Evolutionary conservation across 495 filamentous ascomycete genomes (phyloP), one percentile per base, ranked within the genome.

Genomic region (Penicillium cinerascens): DNA sequence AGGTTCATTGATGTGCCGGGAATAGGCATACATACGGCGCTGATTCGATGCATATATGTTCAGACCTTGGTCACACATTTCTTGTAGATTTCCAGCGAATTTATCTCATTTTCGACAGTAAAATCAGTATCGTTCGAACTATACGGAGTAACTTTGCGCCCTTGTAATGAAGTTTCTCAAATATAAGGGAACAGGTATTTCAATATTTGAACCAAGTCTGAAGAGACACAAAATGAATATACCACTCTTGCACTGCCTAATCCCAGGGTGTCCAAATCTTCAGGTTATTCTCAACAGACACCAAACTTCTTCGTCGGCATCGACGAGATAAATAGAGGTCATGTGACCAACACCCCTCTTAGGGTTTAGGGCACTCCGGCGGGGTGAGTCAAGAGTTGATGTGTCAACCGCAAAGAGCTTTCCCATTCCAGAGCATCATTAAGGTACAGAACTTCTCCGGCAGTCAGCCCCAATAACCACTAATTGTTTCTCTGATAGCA

Each of bases 331-430:
- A 42, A 10, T n/a, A 16, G 0, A 25, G 25, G 21, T 59, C 65
- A 70, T 55, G 65, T 68, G 63, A 64, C 44, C n/a, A 4, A n/a
- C 27, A 44, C 67, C 67, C 70, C 69, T 68, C 67, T 61, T 76
- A 75, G 68, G 72, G 72, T 55, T 72, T 73, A 75, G 73, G 73
- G 70, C 64, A 57, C 51, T 33, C 44, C 57, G 63, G 72, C 66
- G 72, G 72, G 72, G 72, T 65, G 61, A 67, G 46, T 60, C 59
- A 50, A 53, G n/a, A n/a, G 58, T 27, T 46, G 55, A 57, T 51
- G 51, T 57, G 44, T 59, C 43, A 49, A 55, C 36, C 51, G 51
- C 50, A 54, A 44, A 43, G 39, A 47, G 46, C 38, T 52, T 48
- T 50, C 18, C 38, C 37, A 16, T 47, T 53, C 57, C 47, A 51